Conservation (phyloP, 768 basidiomycete species). For the Pleurotus djamor region DNA sequence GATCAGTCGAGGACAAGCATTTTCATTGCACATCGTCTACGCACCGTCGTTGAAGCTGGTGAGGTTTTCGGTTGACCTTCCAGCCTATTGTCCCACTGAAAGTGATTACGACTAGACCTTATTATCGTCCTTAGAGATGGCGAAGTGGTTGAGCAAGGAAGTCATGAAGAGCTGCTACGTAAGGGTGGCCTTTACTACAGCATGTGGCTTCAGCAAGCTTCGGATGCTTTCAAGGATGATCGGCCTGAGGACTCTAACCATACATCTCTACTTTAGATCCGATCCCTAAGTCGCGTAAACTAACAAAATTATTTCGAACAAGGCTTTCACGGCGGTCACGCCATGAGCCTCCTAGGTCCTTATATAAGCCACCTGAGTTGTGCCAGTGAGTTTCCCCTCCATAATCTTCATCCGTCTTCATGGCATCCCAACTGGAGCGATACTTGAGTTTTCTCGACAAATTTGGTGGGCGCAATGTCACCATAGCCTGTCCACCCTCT, state of each 20-base stretch:
- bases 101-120: conserved; percentile 49
- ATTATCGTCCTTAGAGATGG: conserved; percentile 96
- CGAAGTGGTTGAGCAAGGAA: conserved; percentile 87
- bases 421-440: too few relatives aligned
- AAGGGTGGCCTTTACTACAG: conserved; percentile 68
- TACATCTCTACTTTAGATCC: too few relatives aligned
- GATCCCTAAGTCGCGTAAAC: too few relatives aligned
- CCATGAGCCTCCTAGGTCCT: too few relatives aligned
- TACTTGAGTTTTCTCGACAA: too few relatives aligned
- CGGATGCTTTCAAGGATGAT: conserved; percentile 26
- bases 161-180: conserved; percentile 82
- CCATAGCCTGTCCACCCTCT: too few relatives aligned
- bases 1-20: conserved; percentile 87
- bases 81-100: not conserved
- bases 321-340: too few relatives aligned
- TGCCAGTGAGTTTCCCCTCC: too few relatives aligned
- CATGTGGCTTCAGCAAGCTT: conserved; percentile 82
- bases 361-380: too few relatives aligned
- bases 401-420: too few relatives aligned
- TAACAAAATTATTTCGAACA: too few relatives aligned
- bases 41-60: conserved; percentile 92
- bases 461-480: too few relatives aligned
- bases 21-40: conserved; percentile 92
- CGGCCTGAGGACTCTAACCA: not conserved
- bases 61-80: conserved; percentile 12